Conservation (phyloP, 2,329 filamentous ascomycete genomes). For the Calonectria fujianensis region DNA sequence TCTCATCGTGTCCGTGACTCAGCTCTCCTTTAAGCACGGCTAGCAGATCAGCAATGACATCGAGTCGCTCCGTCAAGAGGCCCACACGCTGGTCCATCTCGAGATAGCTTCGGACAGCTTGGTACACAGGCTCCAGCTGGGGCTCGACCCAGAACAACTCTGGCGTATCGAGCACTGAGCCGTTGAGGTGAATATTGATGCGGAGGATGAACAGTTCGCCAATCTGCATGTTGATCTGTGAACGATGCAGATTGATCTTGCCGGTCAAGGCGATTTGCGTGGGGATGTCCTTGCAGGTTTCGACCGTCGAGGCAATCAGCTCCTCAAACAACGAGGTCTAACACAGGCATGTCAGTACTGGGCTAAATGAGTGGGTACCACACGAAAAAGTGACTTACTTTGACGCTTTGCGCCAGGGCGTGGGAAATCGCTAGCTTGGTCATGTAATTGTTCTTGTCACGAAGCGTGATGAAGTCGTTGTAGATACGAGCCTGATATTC, state of each 20-base stretch:
- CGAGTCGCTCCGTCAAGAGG: conserved; percentile 88
- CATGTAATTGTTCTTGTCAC: conserved; percentile 98
- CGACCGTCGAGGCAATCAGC: conserved; percentile 93
- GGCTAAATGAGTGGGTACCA: not conserved
- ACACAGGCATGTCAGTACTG: conserved; percentile 44
- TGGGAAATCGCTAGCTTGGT: conserved; percentile 97
- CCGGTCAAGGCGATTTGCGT: conserved; percentile 94
- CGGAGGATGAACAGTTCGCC: conserved; percentile 97
- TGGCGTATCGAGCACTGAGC: conserved; percentile 95
- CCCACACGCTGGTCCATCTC: conserved; percentile 98
- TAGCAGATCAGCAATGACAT: conserved; percentile 92
- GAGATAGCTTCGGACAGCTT: conserved; percentile 94
- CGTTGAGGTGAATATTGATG: conserved; percentile 98
- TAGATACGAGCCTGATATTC: conserved; percentile 99
- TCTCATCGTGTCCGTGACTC: conserved; percentile 93
- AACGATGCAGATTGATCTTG: conserved; percentile 90
- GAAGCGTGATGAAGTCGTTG: conserved; percentile 97
- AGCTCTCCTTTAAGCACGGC: conserved; percentile 97
- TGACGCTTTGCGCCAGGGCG: conserved; percentile 95
- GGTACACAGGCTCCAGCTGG: conserved; percentile 96
- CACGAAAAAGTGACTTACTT: conserved; percentile 69
- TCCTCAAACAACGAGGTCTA: conserved; percentile 97
- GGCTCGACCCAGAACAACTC: conserved; percentile 99
- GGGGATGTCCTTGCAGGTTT: conserved; percentile 93
- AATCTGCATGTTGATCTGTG: conserved; percentile 99